Percentiles rank a stretch among this genome's conserved stretches.
phyloP scores from a whole-genome alignment of 331 rosid species.

The Ulmus americana region DNA sequence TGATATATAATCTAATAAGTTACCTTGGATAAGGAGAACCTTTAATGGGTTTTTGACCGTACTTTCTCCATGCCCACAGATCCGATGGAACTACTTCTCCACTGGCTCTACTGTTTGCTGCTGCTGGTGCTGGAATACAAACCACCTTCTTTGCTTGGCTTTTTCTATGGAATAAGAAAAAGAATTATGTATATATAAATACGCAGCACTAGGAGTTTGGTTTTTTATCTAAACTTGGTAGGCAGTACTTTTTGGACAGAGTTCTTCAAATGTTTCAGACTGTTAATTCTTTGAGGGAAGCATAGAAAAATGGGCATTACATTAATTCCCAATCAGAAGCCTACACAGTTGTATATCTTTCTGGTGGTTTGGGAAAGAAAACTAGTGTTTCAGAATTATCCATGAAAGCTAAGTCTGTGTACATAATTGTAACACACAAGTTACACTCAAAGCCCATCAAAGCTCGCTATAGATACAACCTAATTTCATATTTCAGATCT shows the following conservation, averaged over 20 bases:
- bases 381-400: conserved; percentile 19
- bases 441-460: conserved; percentile 34
- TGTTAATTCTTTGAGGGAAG: not conserved
- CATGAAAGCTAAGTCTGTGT: conserved; percentile 46
- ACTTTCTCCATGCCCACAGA: conserved; percentile 99
- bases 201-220: not conserved
- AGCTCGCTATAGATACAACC: not conserved
- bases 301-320: not conserved
- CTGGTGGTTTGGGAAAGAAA: conserved; percentile 29
- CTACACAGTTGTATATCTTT: conserved; percentile 7
- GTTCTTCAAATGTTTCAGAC: not conserved
- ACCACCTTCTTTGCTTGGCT: conserved; percentile 87
- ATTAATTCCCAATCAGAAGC: not conserved
- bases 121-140: conserved; percentile 91
- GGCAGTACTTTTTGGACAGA: not conserved
- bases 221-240: not conserved
- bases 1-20: conserved; percentile 10
- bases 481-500: not conserved
- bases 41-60: conserved; percentile 97
- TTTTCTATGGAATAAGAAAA: conserved; percentile 41
- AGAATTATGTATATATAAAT: not conserved
- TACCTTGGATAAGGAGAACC: conserved; percentile 98
- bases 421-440: conserved; percentile 29
- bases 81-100: conserved; percentile 98
- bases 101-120: conserved; percentile 70